Percentiles rank a stretch among this genome's conserved stretches.
phyloP scores from a whole-genome alignment of 2,329 filamentous ascomycete genomes.

The Immersiporthe knoxdaviesiana region DNA sequence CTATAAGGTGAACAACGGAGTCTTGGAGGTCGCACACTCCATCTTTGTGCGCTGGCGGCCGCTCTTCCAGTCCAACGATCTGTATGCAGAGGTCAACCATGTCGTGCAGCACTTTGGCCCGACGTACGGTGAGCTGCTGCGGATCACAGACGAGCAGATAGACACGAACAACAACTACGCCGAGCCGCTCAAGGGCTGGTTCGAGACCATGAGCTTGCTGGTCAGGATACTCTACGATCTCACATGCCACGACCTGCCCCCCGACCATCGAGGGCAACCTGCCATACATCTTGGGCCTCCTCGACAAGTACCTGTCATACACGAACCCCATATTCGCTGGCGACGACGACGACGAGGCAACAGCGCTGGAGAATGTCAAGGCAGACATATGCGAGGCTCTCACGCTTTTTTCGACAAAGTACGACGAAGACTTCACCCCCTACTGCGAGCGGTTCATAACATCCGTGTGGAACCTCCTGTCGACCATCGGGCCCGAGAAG shows the following conservation, averaged over 20 bases:
- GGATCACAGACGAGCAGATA: conserved; percentile 73
- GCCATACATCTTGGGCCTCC: conserved; percentile 71
- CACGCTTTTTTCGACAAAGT: conserved; percentile 91
- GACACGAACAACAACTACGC: conserved; percentile 77
- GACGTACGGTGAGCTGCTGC: conserved; percentile 79
- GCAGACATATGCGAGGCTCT: conserved; percentile 91
- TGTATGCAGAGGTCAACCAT: conserved; percentile 96
- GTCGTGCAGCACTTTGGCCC: conserved; percentile 83
- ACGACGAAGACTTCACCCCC: conserved; percentile 86
- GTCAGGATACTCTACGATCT: conserved; percentile 95
- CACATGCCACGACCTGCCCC: conserved; percentile 94
- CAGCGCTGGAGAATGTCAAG: conserved; percentile 82
- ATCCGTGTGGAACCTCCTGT: conserved; percentile 89
- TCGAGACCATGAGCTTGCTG: conserved; percentile 83
- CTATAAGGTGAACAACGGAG: conserved; percentile 85
- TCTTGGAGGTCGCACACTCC: conserved; percentile 95
- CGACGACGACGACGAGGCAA: conserved; percentile 92
- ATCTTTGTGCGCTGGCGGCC: conserved; percentile 97
- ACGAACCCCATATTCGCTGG: conserved; percentile 81
- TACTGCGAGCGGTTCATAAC: conserved; percentile 84
- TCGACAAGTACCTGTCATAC: conserved; percentile 93
- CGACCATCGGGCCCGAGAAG: conserved; percentile 80
- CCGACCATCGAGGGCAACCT: conserved; percentile 94
- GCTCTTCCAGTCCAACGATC: conserved; percentile 86
- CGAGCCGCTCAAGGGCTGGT: conserved; percentile 73